Evolutionary conservation across 2,329 filamentous ascomycete genomes (phyloP), one percentile per base, ranked within the genome.

Genomic region (Fusarium nelsonii): DNA sequence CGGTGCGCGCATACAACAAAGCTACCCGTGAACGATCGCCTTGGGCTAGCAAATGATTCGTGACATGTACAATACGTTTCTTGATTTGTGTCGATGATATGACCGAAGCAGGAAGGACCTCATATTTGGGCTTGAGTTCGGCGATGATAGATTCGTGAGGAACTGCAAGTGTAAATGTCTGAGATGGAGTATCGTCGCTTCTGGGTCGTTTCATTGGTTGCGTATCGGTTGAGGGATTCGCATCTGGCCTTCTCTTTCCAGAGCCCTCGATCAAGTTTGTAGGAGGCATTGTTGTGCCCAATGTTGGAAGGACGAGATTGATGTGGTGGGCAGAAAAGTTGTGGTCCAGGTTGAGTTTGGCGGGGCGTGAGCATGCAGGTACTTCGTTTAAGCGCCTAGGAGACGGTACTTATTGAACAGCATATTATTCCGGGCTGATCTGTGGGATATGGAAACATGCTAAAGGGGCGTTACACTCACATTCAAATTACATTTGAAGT

Each of bases 51-150:
- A 88, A 78, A 67, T 88, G 84, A 4, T 77, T 76, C 20, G 83
- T 74, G 39, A 83, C 76, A 30, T 81, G 78, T 23, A 75, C 75
- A 60, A 88, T 82, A 58, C 86, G 85, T 72, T 86, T 86, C 63
- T 81, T 80, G 63, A 91, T 90, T 73, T 85, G 83, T 6, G 88
- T 84, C 3, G 88, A 89, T 4, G 88, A 87, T 39, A 90, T 84
- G 44, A 90, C 83, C 20, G 84, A 87, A 53, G 85, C 80, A 2
- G 83, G 72, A 34, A 84, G 83, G 52, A 90, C 76, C 46, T 86
- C 80, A 76, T 85, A 84, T 53, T 82, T 83, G 5, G 78, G 67
- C 20, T 76, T 75, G 18, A 89, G 80, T 52, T 83, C 79, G 26
- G 75, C 71, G 58, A 84, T 74, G n/a, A 85, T 73, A 11, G 79